Percentiles rank a stretch among this genome's conserved stretches.
phyloP scores from a whole-genome alignment of 2,329 filamentous ascomycete species.

The Fusarium acutatum region DNA sequence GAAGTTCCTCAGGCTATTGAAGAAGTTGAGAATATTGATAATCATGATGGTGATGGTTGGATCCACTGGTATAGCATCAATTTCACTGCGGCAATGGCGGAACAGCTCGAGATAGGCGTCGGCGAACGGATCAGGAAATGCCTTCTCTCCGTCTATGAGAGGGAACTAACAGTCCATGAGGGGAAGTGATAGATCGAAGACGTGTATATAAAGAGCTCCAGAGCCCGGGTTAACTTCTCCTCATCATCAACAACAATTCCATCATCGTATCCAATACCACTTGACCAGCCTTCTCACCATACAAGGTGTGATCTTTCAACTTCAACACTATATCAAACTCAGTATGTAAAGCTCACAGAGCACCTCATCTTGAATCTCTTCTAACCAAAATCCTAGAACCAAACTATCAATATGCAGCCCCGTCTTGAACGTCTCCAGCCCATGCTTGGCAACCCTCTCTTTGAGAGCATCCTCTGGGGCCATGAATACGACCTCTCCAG shows the following conservation, averaged over 20 bases:
- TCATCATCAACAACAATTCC: background rate
- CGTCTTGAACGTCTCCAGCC: background rate
- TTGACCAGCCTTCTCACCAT: no score
- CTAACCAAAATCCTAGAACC: background rate
- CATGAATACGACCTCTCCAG: background rate
- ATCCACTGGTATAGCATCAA: no score
- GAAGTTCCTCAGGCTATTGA: fast-evolving
- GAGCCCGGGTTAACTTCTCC: background rate
- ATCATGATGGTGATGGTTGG: fast-evolving
- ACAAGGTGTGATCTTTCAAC: background rate
- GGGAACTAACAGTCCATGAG: background rate
- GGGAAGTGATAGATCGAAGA: fast-evolving
- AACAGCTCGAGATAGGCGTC: background rate
- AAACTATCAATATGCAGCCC: background rate
- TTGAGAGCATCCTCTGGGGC: constrained; percentile 1
- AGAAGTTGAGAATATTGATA: fast-evolving
- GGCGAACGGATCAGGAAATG: background rate
- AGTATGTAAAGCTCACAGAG: background rate
- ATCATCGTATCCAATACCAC: background rate
- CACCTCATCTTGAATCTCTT: fast-evolving
- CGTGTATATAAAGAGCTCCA: fast-evolving
- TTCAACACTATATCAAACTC: background rate
- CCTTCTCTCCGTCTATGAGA: background rate
- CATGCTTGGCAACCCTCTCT: background rate
- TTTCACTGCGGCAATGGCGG: background rate